A percentile compares a stretch with the other conserved stretches of the same genome.
Evolutionary conservation across 208 protist genomes (phyloP).

Genomic region (Phytomonas serpens): DNA sequence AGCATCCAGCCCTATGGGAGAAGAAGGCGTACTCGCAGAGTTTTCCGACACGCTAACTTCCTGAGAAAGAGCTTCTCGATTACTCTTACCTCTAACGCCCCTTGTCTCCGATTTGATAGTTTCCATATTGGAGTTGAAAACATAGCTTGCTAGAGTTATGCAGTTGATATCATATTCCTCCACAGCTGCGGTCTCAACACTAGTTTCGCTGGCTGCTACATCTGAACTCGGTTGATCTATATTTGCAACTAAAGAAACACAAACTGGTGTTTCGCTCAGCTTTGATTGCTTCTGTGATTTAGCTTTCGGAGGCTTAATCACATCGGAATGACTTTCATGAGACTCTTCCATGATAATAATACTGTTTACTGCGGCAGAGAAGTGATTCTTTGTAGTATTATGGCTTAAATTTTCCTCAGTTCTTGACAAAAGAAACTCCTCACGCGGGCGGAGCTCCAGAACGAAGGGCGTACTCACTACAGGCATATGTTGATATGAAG

Average conservation of each 20-base stretch:
- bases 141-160: neutral
- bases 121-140: neutral
- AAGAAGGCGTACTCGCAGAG: neutral
- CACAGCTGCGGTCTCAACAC: neutral
- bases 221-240: neutral
- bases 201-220: neutral
- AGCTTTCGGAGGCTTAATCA: neutral
- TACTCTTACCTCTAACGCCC: neutral
- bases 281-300: neutral
- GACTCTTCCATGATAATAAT: conserved; percentile 27
- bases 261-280: neutral
- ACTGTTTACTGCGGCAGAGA: conserved; percentile 25
- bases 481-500: conserved; percentile 20
- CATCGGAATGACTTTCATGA: neutral
- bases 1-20: neutral
- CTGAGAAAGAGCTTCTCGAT: neutral
- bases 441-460: conserved; percentile 28
- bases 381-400: conserved; percentile 17
- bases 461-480: conserved; percentile 36
- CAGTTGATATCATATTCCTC: neutral
- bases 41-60: neutral
- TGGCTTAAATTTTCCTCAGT: conserved; percentile 1
- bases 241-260: neutral
- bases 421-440: conserved; percentile 26
- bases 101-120: neutral